Evolutionary conservation across 768 basidiomycete species (phyloP), one percentile per base, ranked within the genome.

Genomic region (Podaxis sp.): DNA sequence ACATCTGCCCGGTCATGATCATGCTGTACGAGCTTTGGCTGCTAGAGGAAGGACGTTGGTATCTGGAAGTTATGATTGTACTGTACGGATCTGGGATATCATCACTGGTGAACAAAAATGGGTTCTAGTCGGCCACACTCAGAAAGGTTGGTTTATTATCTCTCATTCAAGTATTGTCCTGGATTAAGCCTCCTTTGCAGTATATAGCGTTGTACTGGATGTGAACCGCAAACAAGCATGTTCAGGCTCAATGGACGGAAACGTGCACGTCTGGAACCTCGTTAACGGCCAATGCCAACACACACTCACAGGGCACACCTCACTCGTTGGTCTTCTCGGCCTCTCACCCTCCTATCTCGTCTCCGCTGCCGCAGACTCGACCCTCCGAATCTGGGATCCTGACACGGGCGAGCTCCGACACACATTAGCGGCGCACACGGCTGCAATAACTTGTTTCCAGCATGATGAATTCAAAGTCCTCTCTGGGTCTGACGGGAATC

Each of bases 401-500:
- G 86, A 89, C 40, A 86, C 86, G 0, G 93, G 94, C 60, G 87
- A 88, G 63, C 80, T 93, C 33, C 86, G 84, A 42, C 90, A 95
- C 67, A 88, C 89, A 0, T 84, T 99, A 33, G 88, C 89, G 3
- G 94, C 93, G 0, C 96, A 99, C 8, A 46, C 44, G 5, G 96
- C 95, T 22, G 95, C 96, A 19, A 99, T 99, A 68, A 99, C 97
- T 17, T 99, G 96, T 77, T 98, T 99, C 82, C 95, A 96, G 74
- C 95, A 97, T 68, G 96, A 99, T 73, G 96, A 99, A 73, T 94
- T 93, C 80, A 98, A 97, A 72, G 93, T 99, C 49, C 83, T 99
- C 28, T 93, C 91, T 69, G 96, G 96, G 12, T 93, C 91, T 12
- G 97, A 99, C 68, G 97, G 97, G 15, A 94, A 92, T 63, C 81